Evolutionary conservation across 1,284 basidiomycete species (phyloP).

Genomic region (Ganoderma sinense): DNA sequence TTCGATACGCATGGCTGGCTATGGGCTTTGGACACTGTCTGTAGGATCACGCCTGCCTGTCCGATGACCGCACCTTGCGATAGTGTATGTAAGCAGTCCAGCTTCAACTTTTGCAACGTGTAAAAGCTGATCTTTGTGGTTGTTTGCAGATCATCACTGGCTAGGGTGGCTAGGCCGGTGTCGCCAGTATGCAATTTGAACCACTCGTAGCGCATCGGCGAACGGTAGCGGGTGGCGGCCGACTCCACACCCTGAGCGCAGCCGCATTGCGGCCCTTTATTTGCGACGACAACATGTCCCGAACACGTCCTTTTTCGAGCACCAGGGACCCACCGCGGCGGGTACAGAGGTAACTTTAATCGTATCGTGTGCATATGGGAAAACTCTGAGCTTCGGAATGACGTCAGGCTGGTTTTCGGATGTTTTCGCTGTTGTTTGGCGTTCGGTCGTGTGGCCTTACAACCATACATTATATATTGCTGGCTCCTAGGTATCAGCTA

Average conservation of each 20-base stretch:
- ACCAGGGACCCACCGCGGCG: not conserved
- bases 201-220: constrained; percentile 2
- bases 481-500: too few relatives aligned
- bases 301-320: not conserved
- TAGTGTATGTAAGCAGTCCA: not conserved
- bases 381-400: not conserved
- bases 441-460: not conserved
- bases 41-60: not conserved
- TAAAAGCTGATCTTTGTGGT: not conserved
- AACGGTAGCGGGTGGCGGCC: not conserved
- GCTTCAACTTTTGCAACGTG: not conserved
- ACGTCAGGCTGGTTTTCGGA: not conserved
- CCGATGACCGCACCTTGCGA: not conserved
- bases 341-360: not conserved
- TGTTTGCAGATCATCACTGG: not conserved
- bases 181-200: not conserved
- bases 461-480: not conserved
- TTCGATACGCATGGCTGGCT: not conserved
- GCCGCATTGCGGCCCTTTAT: not conserved
- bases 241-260: not conserved
- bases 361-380: not conserved
- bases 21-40: not conserved
- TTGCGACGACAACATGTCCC: not conserved
- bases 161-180: not conserved
- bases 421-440: not conserved